phyloP scores from a whole-genome alignment of 495 filamentous ascomycete genomes.

The Daldinia concentrica region DNA sequence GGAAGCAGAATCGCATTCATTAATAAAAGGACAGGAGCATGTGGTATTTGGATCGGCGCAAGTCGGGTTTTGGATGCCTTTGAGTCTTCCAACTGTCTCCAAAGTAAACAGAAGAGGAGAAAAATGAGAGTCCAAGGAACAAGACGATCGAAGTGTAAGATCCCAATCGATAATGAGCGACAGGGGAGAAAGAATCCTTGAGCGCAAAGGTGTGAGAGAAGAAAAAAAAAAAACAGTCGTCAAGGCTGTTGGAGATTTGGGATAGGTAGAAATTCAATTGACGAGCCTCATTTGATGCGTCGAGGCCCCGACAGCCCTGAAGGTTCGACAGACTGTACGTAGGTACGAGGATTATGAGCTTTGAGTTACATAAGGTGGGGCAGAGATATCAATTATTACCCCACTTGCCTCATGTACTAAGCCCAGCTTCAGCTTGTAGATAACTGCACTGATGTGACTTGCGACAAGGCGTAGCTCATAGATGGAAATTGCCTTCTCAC shows the following conservation, averaged over 20 bases:
- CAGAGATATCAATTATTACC: not conserved
- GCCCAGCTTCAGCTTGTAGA: not conserved
- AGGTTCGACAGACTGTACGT: not conserved
- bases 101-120: slow-evolving; percentile 9
- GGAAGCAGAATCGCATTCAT: slow-evolving; percentile 23
- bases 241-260: slow-evolving; percentile 1
- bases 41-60: slow-evolving; percentile 22
- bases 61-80: not conserved
- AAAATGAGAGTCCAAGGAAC: slow-evolving; percentile 30
- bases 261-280: slow-evolving; percentile 12
- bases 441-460: too few relatives aligned
- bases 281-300: slow-evolving; percentile 6
- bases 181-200: not conserved
- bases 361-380: not conserved
- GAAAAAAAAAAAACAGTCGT: slow-evolving; percentile 3
- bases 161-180: slow-evolving; percentile 31
- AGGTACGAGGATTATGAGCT: not conserved
- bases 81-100: slow-evolving; percentile 5
- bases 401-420: not conserved
- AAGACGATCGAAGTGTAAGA: slow-evolving; percentile 12
- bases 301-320: not conserved
- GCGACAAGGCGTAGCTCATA: not conserved
- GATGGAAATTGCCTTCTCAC: not conserved
- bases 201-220: slow-evolving; percentile 1
- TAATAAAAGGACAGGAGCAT: slow-evolving; percentile 4